Evolutionary conservation across 2,329 filamentous ascomycete genomes (phyloP).

Genomic region (Xylaria sp.): DNA sequence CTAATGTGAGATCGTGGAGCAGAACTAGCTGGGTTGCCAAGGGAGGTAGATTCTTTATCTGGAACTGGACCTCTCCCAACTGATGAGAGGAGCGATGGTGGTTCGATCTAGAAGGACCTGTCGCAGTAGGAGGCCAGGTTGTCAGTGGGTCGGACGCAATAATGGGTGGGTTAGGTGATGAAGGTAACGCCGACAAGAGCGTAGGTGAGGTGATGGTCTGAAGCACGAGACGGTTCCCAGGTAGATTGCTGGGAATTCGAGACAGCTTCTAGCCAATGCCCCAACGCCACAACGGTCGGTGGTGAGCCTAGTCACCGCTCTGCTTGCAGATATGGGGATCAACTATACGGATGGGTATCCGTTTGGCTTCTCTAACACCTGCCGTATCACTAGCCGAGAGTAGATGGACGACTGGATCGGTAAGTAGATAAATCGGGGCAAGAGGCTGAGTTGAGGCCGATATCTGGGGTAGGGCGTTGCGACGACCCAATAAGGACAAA

Average conservation of each 20-base stretch:
- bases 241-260: slow-evolving; percentile 15
- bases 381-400: slow-evolving; percentile 24
- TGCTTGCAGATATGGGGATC: slow-evolving; percentile 17
- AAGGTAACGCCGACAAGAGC: slow-evolving; percentile 17
- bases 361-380: slow-evolving; percentile 23
- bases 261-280: slow-evolving; percentile 19
- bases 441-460: slow-evolving; percentile 37
- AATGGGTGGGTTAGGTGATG: slow-evolving; percentile 31
- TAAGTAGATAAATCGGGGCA: slow-evolving; percentile 11
- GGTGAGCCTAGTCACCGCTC: slow-evolving; percentile 21
- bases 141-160: slow-evolving; percentile 19
- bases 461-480: slow-evolving; percentile 31
- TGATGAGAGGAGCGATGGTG: slow-evolving; percentile 11
- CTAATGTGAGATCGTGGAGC: slow-evolving; percentile 28
- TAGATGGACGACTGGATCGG: slow-evolving; percentile 21
- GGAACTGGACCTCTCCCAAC: slow-evolving; percentile 14
- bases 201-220: slow-evolving; percentile 22
- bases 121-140: not conserved
- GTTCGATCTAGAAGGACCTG: slow-evolving; percentile 10
- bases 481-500: slow-evolving; percentile 25
- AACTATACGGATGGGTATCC: slow-evolving; percentile 14
- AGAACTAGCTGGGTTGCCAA: slow-evolving; percentile 20
- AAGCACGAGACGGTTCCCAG: slow-evolving; percentile 7
- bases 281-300: slow-evolving; percentile 23
- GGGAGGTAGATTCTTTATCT: slow-evolving; percentile 25